Evolutionary conservation across 805 yeast species (phyloP), one percentile per base, ranked within the genome.

Genomic region (Candida schatavii): DNA sequence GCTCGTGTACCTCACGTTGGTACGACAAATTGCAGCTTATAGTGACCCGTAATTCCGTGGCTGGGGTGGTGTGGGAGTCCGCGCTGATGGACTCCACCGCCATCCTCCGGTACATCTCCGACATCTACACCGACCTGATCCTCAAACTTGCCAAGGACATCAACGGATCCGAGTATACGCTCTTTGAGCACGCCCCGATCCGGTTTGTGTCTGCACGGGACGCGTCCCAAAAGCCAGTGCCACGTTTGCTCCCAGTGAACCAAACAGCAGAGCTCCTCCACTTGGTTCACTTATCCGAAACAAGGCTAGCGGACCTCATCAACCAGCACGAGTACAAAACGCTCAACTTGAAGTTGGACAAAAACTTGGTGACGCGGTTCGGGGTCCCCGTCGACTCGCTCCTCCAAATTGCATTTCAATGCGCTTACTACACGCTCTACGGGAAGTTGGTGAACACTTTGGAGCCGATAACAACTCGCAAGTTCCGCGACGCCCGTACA

Each of bases 401-500:
- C 41, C 52, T 78, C 36, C 83, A 78, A 51, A 52, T 76, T 28
- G 66, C 74, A 37, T 66, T 78, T 46, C 83, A 78, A 51, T 68
- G 78, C 17, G 68, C 81, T 3, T 65, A 76, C 54, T 77, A 75
- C 54, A 77, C 83, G 0, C 57, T 78, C 34, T 78, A 78, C 47
- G 83, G 83, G 2, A 70, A 66, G 44, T 51, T 74, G 43, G 68
- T 64, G 15, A 69, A 70, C 49, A 67, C 73, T 2, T 70, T 81
- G 38, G 80, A 79, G 42, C 83, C 83, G 3, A 74, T 78, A 21
- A 80, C 89, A 4, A 85, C 90, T 1, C 68, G 95, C 45, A 71
- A 71, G 45, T 85, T 83, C 59, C 70, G 70, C 46, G 81, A 81
- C 55, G 73, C 89, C 4, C 73, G 95, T 50, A 82, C 89, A 0